phyloP scores from a whole-genome alignment of 495 filamentous ascomycete species.

The Xylaria longipes region DNA sequence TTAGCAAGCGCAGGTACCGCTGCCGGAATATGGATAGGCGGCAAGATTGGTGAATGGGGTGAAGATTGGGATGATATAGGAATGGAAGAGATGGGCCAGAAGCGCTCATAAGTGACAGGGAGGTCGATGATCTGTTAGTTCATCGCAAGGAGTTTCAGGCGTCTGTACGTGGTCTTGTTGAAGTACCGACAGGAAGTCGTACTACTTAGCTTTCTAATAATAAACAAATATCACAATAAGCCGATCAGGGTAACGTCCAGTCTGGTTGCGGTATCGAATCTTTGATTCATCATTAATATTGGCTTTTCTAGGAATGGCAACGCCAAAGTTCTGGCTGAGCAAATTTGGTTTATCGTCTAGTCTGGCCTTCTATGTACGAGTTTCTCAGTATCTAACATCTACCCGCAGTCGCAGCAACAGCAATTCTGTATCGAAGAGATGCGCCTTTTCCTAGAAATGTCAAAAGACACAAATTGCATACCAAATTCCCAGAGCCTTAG shows the following conservation, averaged over 20 bases:
- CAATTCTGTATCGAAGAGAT: neutral
- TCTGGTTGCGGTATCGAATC: neutral
- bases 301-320: neutral
- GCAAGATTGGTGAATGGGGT: constrained; percentile 58
- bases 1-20: constrained; percentile 65
- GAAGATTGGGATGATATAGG: constrained; percentile 70
- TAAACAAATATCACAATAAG: neutral
- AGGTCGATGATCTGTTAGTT: constrained; percentile 16
- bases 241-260: neutral
- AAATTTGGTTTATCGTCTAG: neutral
- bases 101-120: constrained; percentile 50
- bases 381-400: neutral
- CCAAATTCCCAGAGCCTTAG: neutral
- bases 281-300: neutral
- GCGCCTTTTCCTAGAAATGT: neutral
- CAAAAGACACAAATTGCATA: neutral
- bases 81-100: constrained; percentile 74
- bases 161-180: constrained; percentile 25
- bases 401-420: neutral
- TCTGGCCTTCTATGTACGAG: neutral
- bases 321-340: neutral
- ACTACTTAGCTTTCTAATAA: neutral
- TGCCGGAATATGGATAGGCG: constrained; percentile 70
- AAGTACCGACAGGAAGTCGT: neutral
- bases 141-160: constrained; percentile 21